These are phyloP conservation scores for Parmelia sp. DNA, from an alignment of 495 filamentous ascomycete genomes.

Conservation along the genomic window DNA sequence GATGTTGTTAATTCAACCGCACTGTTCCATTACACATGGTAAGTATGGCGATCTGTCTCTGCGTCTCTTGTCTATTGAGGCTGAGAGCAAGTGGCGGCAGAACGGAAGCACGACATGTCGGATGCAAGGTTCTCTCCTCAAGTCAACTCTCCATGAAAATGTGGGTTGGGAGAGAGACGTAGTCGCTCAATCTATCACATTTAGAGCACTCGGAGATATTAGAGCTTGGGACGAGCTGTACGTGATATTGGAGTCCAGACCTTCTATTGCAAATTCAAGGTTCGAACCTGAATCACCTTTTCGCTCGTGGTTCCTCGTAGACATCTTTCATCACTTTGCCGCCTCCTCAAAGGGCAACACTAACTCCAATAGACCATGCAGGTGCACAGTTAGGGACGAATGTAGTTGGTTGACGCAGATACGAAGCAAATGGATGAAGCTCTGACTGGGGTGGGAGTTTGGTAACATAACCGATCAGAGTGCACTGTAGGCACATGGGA, in stretches of 20 bases:
- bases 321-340: background rate
- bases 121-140: constrained; percentile 52
- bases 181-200: constrained; percentile 38
- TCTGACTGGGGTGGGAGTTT: too few relatives aligned
- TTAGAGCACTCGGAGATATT: constrained; percentile 46
- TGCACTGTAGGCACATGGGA: too few relatives aligned
- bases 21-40: constrained; percentile 55
- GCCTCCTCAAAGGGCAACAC: too few relatives aligned
- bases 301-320: background rate
- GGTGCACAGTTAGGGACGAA: too few relatives aligned
- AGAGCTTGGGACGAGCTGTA: constrained; percentile 44
- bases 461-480: too few relatives aligned
- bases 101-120: constrained; percentile 17
- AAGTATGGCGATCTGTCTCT: constrained; percentile 17
- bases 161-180: constrained; percentile 48
- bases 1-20: constrained; percentile 42
- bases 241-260: background rate
- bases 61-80: background rate
- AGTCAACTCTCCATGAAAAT: constrained; percentile 45
- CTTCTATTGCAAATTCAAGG: background rate
- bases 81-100: constrained; percentile 31
- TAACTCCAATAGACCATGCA: too few relatives aligned
- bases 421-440: too few relatives aligned
- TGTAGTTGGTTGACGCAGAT: too few relatives aligned
- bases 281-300: background rate